Evolutionary conservation across 163 green algal species (phyloP).

Genomic region (Chlorella variabilis): DNA sequence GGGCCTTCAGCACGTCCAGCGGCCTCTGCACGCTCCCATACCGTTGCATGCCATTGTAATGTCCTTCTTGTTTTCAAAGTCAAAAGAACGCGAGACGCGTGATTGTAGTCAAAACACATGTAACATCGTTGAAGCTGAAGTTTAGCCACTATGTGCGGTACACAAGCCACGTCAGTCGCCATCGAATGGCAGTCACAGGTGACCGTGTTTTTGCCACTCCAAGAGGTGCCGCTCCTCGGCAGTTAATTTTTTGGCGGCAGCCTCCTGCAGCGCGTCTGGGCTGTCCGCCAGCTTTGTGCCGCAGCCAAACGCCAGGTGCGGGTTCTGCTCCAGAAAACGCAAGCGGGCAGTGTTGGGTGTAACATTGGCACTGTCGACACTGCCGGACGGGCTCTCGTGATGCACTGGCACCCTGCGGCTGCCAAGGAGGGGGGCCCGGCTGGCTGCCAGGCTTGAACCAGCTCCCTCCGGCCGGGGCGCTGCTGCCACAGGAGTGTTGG

Average conservation of each 20-base stretch:
- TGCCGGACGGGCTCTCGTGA: too few species aligned
- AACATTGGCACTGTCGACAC: not conserved
- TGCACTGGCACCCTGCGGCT: too few species aligned
- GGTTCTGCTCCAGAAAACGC: conserved; percentile 31
- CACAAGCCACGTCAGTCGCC: not conserved
- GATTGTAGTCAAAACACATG: not conserved
- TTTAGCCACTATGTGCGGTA: not conserved
- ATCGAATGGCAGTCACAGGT: not conserved
- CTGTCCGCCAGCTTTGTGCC: conserved; percentile 25
- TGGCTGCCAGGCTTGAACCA: too few species aligned
- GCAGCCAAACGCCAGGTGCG: conserved; percentile 30
- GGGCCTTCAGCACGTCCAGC: too few species aligned
- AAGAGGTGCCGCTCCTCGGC: conserved; percentile 31
- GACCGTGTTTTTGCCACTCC: conserved; percentile 31
- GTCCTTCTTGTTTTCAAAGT: too few species aligned
- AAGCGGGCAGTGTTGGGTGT: conserved; percentile 27
- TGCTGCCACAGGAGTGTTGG: too few species aligned
- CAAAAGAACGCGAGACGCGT: too few species aligned
- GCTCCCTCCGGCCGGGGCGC: too few species aligned
- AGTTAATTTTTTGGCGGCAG: conserved; percentile 9
- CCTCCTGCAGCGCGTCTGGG: not conserved
- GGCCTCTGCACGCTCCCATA: not conserved
- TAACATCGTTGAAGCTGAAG: not conserved
- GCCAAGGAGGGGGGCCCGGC: too few species aligned
- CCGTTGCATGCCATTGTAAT: too few species aligned